Evolutionary conservation across 148 eudicot species (phyloP).

Genomic region (Heliosperma pusillum): DNA sequence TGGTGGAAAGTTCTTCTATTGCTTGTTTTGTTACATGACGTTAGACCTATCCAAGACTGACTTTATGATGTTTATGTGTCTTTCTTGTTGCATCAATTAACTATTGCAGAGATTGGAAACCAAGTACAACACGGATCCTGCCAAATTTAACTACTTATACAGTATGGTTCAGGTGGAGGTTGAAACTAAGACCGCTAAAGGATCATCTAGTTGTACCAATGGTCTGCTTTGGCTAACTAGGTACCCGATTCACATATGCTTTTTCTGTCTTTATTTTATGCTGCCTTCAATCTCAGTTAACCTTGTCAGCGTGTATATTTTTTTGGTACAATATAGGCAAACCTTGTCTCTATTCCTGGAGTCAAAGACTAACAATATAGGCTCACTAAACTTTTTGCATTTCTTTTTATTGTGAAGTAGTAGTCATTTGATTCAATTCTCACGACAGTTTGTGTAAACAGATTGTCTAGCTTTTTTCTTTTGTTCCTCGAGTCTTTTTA

Average conservation of each 20-base stretch:
- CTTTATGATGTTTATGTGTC: not conserved
- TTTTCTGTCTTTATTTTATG: not conserved
- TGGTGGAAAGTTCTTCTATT: not conserved
- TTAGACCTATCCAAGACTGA: not conserved
- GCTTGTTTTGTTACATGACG: conserved; percentile 3
- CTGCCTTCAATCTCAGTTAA: not conserved
- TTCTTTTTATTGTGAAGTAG: not conserved
- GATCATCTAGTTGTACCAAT: conserved; percentile 89
- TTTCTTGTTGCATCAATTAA: not conserved
- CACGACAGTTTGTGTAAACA: not conserved
- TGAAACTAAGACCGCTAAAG: conserved; percentile 77
- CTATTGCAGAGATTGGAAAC: conserved; percentile 72
- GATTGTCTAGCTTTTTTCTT: not conserved
- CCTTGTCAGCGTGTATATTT: not conserved
- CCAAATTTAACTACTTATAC: conserved; percentile 75
- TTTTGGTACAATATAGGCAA: not conserved
- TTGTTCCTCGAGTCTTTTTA: not conserved
- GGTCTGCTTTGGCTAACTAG: conserved; percentile 96
- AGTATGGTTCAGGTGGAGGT: conserved; percentile 79
- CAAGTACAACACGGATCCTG: conserved; percentile 57
- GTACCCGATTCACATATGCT: conserved; percentile 29
- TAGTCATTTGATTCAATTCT: not conserved
- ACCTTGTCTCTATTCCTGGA: not conserved
- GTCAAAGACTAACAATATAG: not conserved
- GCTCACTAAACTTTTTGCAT: not conserved